phyloP scores from a whole-genome alignment of 306 rosid genomes.

The Trifolium pratense region DNA sequence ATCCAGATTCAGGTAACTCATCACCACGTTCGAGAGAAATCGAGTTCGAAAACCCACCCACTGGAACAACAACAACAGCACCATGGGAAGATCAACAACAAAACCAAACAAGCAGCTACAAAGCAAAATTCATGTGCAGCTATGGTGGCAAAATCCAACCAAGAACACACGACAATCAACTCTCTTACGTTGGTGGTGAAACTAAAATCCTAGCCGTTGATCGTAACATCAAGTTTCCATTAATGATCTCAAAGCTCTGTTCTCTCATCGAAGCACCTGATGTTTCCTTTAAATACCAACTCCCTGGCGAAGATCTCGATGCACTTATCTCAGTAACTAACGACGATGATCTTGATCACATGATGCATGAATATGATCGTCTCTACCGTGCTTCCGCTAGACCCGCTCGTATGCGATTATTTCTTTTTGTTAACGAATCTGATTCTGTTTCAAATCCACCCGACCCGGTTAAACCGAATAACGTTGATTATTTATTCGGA shows the following conservation, averaged over 20 bases:
- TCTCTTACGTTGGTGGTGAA: constrained; percentile 89
- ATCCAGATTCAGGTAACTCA: constrained; percentile 85
- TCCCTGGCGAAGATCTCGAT: constrained; percentile 94
- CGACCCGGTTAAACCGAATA: constrained; percentile 53
- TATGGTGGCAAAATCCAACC: constrained; percentile 98
- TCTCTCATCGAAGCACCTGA: constrained; percentile 51
- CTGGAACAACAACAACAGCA: constrained; percentile 54
- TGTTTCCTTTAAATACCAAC: constrained; percentile 88
- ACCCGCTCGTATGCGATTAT: constrained; percentile 83
- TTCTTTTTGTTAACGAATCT: constrained; percentile 51
- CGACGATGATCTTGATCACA: constrained; percentile 92
- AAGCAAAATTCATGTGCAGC: constrained; percentile 88
- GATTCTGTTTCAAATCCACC: constrained; percentile 1
- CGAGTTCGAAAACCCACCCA: constrained; percentile 83
- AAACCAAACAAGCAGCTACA: constrained; percentile 45
- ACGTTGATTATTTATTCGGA: constrained; percentile 71
- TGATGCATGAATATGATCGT: constrained; percentile 98
- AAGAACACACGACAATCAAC: constrained; percentile 83
- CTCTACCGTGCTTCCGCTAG: constrained; percentile 68
- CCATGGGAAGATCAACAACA: constrained; percentile 76
- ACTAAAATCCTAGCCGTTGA: constrained; percentile 95
- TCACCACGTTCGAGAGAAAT: constrained; percentile 89
- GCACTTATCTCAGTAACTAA: constrained; percentile 88
- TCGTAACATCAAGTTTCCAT: constrained; percentile 61
- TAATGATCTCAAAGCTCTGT: constrained; percentile 68